A percentile compares a stretch with the other conserved stretches of the same genome.
Evolutionary conservation across 176 grass and related monocot species (phyloP).

Genomic region (Avena eriantha): DNA sequence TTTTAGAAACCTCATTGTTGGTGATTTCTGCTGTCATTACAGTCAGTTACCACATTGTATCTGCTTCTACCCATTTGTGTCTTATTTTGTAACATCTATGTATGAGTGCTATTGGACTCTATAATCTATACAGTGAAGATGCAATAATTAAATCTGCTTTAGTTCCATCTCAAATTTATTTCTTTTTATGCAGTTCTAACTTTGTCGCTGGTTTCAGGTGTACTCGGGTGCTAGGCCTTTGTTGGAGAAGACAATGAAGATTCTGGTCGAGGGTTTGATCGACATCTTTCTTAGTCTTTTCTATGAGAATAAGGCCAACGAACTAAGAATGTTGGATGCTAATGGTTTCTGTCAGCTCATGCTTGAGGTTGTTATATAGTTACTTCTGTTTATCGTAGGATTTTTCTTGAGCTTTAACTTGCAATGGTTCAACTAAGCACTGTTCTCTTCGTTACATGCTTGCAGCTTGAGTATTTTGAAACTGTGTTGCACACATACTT

Average conservation of each 20-base stretch:
- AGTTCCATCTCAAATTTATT: slow-evolving; percentile 7
- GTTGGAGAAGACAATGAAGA: slow-evolving; percentile 82
- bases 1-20: neutral
- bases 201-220: slow-evolving; percentile 59
- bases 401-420: slow-evolving; percentile 29
- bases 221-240: slow-evolving; percentile 91
- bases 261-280: slow-evolving; percentile 91
- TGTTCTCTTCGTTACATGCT: slow-evolving; percentile 30
- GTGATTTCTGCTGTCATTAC: neutral
- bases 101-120: neutral
- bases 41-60: neutral
- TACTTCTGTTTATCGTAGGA: slow-evolving; percentile 22
- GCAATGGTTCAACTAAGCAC: slow-evolving; percentile 24
- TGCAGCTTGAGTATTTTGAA: slow-evolving; percentile 97
- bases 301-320: slow-evolving; percentile 88
- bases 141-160: slow-evolving; percentile 20
- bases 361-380: slow-evolving; percentile 79
- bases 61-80: neutral
- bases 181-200: slow-evolving; percentile 19
- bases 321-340: slow-evolving; percentile 74
- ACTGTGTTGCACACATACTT: slow-evolving; percentile 75
- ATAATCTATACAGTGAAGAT: slow-evolving; percentile 24
- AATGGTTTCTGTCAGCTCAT: slow-evolving; percentile 98
- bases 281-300: slow-evolving; percentile 96
- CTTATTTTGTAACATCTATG: neutral